Evolutionary conservation across 306 rosid species (phyloP).

Genomic region (Dryas drummondii): DNA sequence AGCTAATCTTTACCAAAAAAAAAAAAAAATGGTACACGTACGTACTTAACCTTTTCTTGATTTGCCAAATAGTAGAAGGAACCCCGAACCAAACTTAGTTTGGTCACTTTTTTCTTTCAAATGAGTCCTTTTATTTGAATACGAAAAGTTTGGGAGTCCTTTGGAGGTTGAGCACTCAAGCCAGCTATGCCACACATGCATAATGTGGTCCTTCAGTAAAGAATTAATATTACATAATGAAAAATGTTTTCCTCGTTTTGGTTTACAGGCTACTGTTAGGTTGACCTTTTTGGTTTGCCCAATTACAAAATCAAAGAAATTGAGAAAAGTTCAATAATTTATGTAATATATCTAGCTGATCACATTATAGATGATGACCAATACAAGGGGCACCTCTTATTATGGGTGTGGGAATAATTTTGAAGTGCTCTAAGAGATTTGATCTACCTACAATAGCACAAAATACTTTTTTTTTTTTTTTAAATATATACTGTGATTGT

Average conservation of each 20-base stretch:
- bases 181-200: background rate
- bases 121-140: background rate
- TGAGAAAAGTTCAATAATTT: background rate
- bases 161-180: background rate
- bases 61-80: background rate
- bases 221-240: background rate
- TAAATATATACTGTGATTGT: no score
- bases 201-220: background rate
- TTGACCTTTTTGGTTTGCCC: background rate
- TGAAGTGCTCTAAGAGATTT: no score
- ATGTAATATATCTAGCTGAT: no score
- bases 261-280: background rate
- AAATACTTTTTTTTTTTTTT: no score
- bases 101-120: background rate
- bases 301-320: background rate
- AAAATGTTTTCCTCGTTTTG: conserved; percentile 4
- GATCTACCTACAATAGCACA: no score
- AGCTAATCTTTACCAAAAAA: no score
- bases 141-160: background rate
- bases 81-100: background rate
- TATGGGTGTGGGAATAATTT: no score
- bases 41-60: background rate
- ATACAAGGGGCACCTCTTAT: no score
- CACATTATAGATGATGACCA: no score
- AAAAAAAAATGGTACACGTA: background rate